Evolutionary conservation across 768 basidiomycete species (phyloP), one percentile per base, ranked within the genome.

Genomic region (Cantharellus anzutake): DNA sequence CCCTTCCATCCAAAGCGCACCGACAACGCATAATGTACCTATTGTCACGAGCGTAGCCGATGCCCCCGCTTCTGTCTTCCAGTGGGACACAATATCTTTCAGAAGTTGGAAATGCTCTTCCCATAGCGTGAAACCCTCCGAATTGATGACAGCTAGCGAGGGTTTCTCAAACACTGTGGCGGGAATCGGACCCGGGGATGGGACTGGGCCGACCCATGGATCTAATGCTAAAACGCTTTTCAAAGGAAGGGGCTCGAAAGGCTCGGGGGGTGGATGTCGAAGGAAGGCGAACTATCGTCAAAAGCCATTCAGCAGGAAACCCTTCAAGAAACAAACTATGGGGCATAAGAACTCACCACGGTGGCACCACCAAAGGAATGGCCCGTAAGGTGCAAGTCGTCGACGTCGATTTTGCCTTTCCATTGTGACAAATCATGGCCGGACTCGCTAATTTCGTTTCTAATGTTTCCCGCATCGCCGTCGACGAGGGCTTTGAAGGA

Each of bases 171-270:
- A 5, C 29, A 35, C 58, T 38, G 58, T 55, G 50, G 59, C 48
- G n/a, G 68, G 72, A 1, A 58, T 60, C 0, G 72, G 81, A 3
- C 80, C 81, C 39, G 79, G 84, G 42, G 73, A 68, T 4, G 81
- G 76, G 34, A 88, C 66, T 16, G 87, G 85, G 60, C 90, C 86
- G 4, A 90, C 70, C 88, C 89, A 91, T 20, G 89, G 89, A 69
- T 92, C 89, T 16, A 87, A 75, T 29, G 83, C 73, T 29, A 91
- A 66, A 4, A 76, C 79, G 53, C 78, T 76, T 3, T 72, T 69
- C 56, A 85, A 70, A 0, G 81, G 82, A 59, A 89, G 73, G 2
- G 66, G 51, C 60, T 75, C 71, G 2, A 68, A 69, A 37, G 68
- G 67, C 0, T 63, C 65, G 16, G 76, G 73, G 3, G 80, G 74